Conservation (phyloP, 2,329 filamentous ascomycete species). For the Trichoderma sp. region DNA sequence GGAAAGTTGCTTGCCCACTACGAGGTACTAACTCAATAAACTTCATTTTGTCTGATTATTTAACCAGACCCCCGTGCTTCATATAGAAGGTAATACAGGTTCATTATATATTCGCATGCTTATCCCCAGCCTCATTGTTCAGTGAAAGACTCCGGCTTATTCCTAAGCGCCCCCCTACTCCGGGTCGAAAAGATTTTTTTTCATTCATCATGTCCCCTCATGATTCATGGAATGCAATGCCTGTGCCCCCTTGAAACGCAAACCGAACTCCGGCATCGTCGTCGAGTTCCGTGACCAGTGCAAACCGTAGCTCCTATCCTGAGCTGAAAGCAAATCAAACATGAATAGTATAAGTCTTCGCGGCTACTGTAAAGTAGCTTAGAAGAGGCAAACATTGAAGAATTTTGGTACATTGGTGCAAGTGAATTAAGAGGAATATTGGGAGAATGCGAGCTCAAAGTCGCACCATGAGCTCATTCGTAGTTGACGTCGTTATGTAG, state of each 20-base stretch:
- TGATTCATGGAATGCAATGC: conserved; percentile 26
- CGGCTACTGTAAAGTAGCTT: not conserved
- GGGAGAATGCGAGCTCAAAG: not conserved
- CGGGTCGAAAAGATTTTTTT: not conserved
- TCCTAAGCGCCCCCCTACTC: conserved; percentile 1
- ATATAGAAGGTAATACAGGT: not conserved
- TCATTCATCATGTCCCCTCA: conserved; percentile 21
- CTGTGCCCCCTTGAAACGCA: conserved; percentile 22
- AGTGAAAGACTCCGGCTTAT: conserved; percentile 15
- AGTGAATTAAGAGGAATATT: conserved; percentile 4
- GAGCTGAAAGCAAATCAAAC: conserved; percentile 22
- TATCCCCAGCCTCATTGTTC: not conserved
- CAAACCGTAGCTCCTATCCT: conserved; percentile 24
- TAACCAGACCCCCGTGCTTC: not conserved
- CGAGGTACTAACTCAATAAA: not conserved
- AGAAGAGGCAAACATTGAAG: conserved; percentile 24
- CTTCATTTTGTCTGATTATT: not conserved
- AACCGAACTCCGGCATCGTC: conserved; percentile 30
- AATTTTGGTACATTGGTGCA: conserved; percentile 34
- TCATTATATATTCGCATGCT: conserved; percentile 7
- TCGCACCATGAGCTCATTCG: not conserved
- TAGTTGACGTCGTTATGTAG: not conserved
- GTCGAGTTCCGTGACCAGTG: conserved; percentile 19
- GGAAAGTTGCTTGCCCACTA: not conserved
- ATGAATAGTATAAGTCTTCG: not conserved